Conservation (phyloP, 768 basidiomycete genomes). For the Nidularia pulvinata region DNA sequence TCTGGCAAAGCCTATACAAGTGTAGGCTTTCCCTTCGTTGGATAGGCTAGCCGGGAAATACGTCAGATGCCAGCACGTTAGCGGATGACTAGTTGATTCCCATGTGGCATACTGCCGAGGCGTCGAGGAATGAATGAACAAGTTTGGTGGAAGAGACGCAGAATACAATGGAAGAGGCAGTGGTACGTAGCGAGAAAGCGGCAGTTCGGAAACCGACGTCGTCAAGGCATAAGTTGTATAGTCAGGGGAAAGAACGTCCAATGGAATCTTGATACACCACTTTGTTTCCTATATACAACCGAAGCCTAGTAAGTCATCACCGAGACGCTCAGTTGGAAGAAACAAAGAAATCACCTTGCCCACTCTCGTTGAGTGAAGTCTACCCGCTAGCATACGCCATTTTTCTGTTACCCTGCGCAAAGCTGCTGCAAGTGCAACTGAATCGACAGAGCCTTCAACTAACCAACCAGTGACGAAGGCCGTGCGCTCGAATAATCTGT, state of each 20-base stretch:
- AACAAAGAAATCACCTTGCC: constrained; percentile 10
- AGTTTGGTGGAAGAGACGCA: constrained; percentile 27
- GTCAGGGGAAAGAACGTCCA: constrained; percentile 25
- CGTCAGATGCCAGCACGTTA: constrained; percentile 44
- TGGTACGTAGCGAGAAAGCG: constrained; percentile 31
- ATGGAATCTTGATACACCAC: constrained; percentile 34
- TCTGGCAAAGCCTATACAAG: constrained; percentile 38
- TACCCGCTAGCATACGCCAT: constrained; percentile 23
- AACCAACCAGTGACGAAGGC: constrained; percentile 42
- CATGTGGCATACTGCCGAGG: constrained; percentile 32
- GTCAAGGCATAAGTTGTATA: constrained; percentile 36
- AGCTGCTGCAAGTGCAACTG: constrained; percentile 22
- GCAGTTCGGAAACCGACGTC: constrained; percentile 23
- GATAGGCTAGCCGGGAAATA: constrained; percentile 28
- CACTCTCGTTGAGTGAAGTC: constrained; percentile 16
- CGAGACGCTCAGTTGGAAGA: neutral
- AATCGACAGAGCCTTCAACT: constrained; percentile 34
- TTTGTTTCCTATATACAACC: constrained; percentile 21
- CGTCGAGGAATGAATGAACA: constrained; percentile 36
- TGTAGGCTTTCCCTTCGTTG: constrained; percentile 23
- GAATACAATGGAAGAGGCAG: constrained; percentile 28
- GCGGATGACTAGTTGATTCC: constrained; percentile 28
- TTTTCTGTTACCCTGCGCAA: constrained; percentile 24
- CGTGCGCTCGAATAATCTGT: constrained; percentile 24
- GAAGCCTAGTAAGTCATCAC: neutral